Evolutionary conservation across 345 rosid species (phyloP).

Genomic region (Cardamine occulta): DNA sequence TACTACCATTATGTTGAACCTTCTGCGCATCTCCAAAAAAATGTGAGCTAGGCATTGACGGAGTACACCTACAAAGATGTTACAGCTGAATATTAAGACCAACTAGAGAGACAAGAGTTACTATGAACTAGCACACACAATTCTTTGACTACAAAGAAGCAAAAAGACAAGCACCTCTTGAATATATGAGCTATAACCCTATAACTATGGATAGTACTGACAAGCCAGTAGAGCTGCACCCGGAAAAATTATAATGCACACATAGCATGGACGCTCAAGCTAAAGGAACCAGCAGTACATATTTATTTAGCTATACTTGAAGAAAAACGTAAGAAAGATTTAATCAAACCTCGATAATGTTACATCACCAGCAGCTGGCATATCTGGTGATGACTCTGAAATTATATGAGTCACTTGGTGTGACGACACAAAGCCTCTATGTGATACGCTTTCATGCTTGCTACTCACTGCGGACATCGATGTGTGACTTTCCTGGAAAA

Average conservation of each 20-base stretch:
- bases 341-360: conserved; percentile 70
- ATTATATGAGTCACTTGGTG: conserved; percentile 53
- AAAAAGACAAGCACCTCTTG: conserved; percentile 22
- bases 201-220: conserved; percentile 11
- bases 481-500: conserved; percentile 56
- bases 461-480: conserved; percentile 54
- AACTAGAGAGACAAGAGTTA: conserved; percentile 10
- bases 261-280: conserved; percentile 8
- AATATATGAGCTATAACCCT: conserved; percentile 9
- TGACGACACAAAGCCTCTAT: conserved; percentile 50
- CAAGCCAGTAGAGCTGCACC: background rate
- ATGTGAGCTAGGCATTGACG: conserved; percentile 73
- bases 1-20: conserved; percentile 55
- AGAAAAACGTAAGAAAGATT: conserved; percentile 6
- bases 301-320: conserved; percentile 15
- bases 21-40: conserved; percentile 75
- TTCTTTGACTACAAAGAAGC: conserved; percentile 21
- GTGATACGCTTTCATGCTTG: conserved; percentile 53
- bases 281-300: conserved; percentile 3
- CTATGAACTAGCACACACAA: conserved; percentile 6
- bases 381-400: conserved; percentile 88
- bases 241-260: conserved; percentile 13
- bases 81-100: conserved; percentile 13
- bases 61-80: conserved; percentile 61
- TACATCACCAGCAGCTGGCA: conserved; percentile 75